Conservation (phyloP, 257 asterid genomes). For the Solanum piurae region DNA sequence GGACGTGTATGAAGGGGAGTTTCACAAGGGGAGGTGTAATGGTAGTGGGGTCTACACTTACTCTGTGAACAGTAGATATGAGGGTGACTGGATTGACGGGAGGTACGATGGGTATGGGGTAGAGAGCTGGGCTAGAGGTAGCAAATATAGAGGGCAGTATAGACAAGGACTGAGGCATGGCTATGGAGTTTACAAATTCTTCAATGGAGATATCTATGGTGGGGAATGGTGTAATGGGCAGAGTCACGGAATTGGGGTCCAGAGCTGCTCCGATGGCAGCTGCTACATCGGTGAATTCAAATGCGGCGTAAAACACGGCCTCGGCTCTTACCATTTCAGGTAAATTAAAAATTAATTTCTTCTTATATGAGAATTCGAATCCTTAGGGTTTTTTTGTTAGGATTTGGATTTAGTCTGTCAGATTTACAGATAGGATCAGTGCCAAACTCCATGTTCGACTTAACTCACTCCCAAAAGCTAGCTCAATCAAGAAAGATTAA, state of each 20-base stretch:
- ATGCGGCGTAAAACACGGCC: slow-evolving; percentile 70
- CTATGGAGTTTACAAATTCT: slow-evolving; percentile 66
- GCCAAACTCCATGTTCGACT: background rate
- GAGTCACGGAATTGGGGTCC: slow-evolving; percentile 77
- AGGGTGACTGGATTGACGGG: slow-evolving; percentile 93
- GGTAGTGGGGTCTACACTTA: slow-evolving; percentile 87
- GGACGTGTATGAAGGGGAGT: slow-evolving; percentile 85
- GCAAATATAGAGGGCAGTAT: slow-evolving; percentile 76
- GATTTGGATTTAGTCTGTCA: background rate
- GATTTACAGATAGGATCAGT: background rate
- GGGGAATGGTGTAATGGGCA: slow-evolving; percentile 94
- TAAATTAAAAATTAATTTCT: background rate
- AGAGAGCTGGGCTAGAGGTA: slow-evolving; percentile 88
- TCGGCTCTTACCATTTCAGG: slow-evolving; percentile 94
- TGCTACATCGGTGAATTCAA: slow-evolving; percentile 70
- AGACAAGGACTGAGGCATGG: slow-evolving; percentile 79
- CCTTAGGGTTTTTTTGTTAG: background rate
- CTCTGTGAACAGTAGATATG: slow-evolving; percentile 69
- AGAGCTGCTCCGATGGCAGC: slow-evolving; percentile 90
- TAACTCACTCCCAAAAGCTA: background rate
- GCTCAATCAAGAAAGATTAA: background rate
- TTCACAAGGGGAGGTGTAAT: slow-evolving; percentile 72
- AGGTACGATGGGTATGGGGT: slow-evolving; percentile 82
- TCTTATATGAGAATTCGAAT: background rate
- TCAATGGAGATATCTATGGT: slow-evolving; percentile 65